Base-by-base conservation (phyloP, 2,329 filamentous ascomycete genomes). In the Colletotrichum cereale region DNA sequence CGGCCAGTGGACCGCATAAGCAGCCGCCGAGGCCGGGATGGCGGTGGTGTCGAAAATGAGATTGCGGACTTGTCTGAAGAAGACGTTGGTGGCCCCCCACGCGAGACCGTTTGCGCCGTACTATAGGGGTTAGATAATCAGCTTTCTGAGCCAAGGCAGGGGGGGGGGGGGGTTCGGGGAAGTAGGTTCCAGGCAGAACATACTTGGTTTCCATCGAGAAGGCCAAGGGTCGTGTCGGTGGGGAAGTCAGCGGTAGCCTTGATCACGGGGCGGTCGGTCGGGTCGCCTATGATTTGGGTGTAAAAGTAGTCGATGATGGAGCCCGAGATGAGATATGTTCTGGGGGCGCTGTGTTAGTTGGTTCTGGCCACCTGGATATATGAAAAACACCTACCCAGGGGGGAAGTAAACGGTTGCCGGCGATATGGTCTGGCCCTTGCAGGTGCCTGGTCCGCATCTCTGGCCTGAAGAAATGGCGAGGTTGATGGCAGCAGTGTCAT, bases 281-380 rank as follows among this genome's bases (percentile, higher is more conserved):
- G 89, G 79, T 95, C 91, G 50, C 93, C 93, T 38, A 95, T 86
- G 73, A 96, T 86, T 79, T 94, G 91, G 1, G 93, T 95, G 79
- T 94, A 94, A 83, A 95, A 96, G 81, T 91, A 90, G 78, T 92
- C 90, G 52, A 93, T 82, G 71, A 96, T 90, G 7, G 93, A 92
- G 73, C 84, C 86, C 62, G 88, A 92, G 72, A 96, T 89, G 6
- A 91, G 76, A 77, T 96, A 96, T 3, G 91, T 95, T 55, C 81
- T 82, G 42, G 2, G 5, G 11, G 8, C 12, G 21, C 6, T 1
- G 6, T 11, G 5, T 65, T 14, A 56, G n/a, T 11, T 26, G 2
- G 3, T 18, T 5, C 7, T 4, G 61, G 26, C 11, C 16, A 2
- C 8, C 7, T 14, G 0, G 1, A 5, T 29, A 26, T 12, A 18